Conservation (phyloP, 306 rosid species). For the Trifolium repens region DNA sequence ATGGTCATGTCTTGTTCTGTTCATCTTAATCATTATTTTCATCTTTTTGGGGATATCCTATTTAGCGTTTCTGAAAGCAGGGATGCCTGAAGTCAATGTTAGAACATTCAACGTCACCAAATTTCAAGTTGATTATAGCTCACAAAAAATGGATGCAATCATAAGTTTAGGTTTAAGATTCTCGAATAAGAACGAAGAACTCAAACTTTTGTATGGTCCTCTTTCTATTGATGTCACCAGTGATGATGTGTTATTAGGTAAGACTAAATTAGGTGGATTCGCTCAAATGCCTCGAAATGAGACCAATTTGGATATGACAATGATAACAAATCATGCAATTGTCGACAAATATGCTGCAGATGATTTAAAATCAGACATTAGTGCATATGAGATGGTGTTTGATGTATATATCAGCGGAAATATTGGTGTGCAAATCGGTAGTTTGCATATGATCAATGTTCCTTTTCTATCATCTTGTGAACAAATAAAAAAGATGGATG, state of each 20-base stretch:
- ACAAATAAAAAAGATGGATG: constrained; percentile 42
- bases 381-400: constrained; percentile 36
- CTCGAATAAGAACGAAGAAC: constrained; percentile 50
- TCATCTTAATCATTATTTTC: constrained; percentile 35
- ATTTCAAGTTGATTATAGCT: constrained; percentile 35
- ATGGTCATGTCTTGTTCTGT: constrained; percentile 44
- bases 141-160: constrained; percentile 10
- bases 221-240: constrained; percentile 25
- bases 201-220: constrained; percentile 41
- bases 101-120: constrained; percentile 33
- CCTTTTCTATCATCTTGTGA: constrained; percentile 39
- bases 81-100: constrained; percentile 49
- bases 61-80: constrained; percentile 46
- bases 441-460: constrained; percentile 27
- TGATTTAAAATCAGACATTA: constrained; percentile 32
- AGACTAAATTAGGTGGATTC: constrained; percentile 11
- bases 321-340: constrained; percentile 4
- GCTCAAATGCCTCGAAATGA: constrained; percentile 45
- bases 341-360: constrained; percentile 36
- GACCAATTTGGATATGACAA: constrained; percentile 33
- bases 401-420: constrained; percentile 41
- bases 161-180: constrained; percentile 34
- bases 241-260: constrained; percentile 36
- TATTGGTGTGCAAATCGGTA: constrained; percentile 44
- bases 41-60: constrained; percentile 45